Base-by-base conservation (phyloP, 305 asterid species). In the Fraxinus xanthoxyloides region DNA sequence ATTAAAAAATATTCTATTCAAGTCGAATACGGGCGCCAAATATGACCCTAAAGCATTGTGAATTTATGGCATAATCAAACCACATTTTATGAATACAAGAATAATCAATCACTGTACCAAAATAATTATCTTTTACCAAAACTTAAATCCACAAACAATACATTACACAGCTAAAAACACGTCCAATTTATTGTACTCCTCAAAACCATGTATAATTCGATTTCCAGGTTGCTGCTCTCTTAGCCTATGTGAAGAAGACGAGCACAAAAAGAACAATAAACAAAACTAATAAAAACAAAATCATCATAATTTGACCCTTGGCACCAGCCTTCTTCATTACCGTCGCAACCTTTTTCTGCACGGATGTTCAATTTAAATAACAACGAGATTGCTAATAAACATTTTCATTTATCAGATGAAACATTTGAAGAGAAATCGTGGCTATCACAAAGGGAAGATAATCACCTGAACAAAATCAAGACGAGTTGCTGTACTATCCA, bases 381-480 rank as follows among this genome's bases (percentile, higher is more conserved):
- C 19, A 56, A 69, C 3, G 15, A 23, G 61, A 75, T 19, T 13
- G n/a, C 32, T 15, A 65, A 15, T 24, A 5, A 48, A 67, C 12
- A 74, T 51, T 3, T 72, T 23, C 77, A 75, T 32, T 43, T 76
- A 38, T 63, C 36, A 30, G 72, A 40, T 3, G 51, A 40, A 23
- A 77, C 72, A 43, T 7, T 56, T 43, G 17, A 43, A 17, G 0
- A 67, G 79, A 28, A 72, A 36, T 26, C 31, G 23, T 36, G n/a
- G 78, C 79, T 51, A 78, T 72, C 54, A 28, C 2, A 7, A 75
- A 72, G 82, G 26, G 38, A 73, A 19, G 73, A 46, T 28, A 34
- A 46, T 87, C 46, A 94, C 99, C 98, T 96, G 98, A 88, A 96
- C 98, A 85, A 96, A 96, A 81, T 96, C 99, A 26, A 96, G 98